These are phyloP conservation scores for Pichia eremophila DNA, from an alignment of 805 yeast species.

Conservation along the genomic window DNA sequence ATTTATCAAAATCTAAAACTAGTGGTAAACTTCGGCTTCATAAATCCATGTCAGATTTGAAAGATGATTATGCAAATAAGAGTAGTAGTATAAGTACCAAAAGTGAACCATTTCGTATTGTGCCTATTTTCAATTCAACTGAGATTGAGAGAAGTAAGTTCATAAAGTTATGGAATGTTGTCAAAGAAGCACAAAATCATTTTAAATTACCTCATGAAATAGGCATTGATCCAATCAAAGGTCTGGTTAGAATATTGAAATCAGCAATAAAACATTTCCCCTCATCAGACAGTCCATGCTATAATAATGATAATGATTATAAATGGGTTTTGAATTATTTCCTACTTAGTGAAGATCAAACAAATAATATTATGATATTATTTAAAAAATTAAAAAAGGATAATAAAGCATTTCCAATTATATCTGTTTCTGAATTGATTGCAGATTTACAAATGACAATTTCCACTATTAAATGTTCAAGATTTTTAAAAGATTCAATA, in stretches of 20 bases:
- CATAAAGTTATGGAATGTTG: conserved; percentile 6
- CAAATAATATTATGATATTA: conserved; percentile 1
- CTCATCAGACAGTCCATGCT: neutral
- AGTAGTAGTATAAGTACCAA: neutral
- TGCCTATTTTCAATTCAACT: conserved; percentile 1
- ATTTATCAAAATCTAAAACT: neutral
- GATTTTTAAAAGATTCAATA: conserved; percentile 15
- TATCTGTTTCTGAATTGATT: conserved; percentile 5
- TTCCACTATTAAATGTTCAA: conserved; percentile 5
- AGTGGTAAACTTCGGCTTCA: neutral
- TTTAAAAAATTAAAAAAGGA: conserved; percentile 1
- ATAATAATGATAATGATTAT: neutral
- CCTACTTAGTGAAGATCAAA: conserved; percentile 8
- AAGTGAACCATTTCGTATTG: neutral
- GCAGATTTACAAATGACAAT: conserved; percentile 3
- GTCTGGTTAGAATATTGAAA: conserved; percentile 12
- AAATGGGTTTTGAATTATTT: conserved; percentile 12
- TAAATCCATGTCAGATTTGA: neutral
- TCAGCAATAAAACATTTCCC: conserved; percentile 10
- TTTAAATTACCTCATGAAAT: conserved; percentile 21
- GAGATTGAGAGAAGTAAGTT: neutral
- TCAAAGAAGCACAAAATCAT: conserved; percentile 16
- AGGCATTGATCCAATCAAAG: conserved; percentile 14
- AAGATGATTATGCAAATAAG: neutral
- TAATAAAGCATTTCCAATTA: conserved; percentile 7